These are phyloP conservation scores for Sclerotinia subarctica DNA, from an alignment of 2,329 filamentous ascomycete species.

Conservation along the genomic window DNA sequence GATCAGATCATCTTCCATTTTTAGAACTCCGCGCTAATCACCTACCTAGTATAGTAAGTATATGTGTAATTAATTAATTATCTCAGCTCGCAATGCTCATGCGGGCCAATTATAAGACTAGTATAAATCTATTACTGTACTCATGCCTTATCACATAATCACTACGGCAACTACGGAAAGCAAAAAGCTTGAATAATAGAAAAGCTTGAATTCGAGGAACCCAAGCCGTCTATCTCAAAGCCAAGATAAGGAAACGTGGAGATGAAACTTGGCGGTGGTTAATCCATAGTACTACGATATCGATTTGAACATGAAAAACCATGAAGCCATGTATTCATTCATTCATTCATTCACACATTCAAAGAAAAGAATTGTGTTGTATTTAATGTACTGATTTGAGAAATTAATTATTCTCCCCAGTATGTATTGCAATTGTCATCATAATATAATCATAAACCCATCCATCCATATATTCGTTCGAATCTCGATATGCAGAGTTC, in stretches of 20 bases:
- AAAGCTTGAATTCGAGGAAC: background rate
- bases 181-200: background rate
- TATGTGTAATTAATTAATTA: no score
- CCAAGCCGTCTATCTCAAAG: background rate
- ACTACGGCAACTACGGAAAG: background rate
- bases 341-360: no score
- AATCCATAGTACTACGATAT: no score
- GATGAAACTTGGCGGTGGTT: no score
- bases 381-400: background rate
- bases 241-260: background rate
- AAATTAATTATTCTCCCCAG: background rate
- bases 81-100: no score
- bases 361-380: background rate
- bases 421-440: background rate
- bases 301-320: background rate
- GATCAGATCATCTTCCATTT: no score
- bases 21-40: no score
- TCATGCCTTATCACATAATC: background rate
- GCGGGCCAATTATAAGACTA: background rate
- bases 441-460: background rate
- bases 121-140: background rate
- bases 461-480: no score
- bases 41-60: no score
- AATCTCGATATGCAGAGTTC: constrained; percentile 5
- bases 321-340: background rate